These are phyloP conservation scores for Themeda triandra DNA, from an alignment of 176 grass and related monocot genomes.

Conservation along the genomic window DNA sequence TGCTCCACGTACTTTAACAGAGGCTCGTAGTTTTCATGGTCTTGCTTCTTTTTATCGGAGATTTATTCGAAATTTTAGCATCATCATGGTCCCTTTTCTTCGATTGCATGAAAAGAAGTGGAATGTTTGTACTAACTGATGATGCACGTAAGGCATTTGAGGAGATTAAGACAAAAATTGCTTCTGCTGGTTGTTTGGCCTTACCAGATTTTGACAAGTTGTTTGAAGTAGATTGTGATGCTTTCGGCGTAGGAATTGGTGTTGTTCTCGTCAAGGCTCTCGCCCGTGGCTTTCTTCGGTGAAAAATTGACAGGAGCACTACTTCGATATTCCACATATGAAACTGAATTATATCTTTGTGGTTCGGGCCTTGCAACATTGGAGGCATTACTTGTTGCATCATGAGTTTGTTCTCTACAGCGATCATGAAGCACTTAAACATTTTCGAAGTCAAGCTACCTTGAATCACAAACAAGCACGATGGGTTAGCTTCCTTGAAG, in stretches of 20 bases:
- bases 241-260: background rate
- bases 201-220: background rate
- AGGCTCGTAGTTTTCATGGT: no score
- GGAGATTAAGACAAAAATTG: background rate
- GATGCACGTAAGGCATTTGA: background rate
- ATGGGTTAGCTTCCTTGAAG: background rate
- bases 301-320: background rate
- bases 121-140: background rate
- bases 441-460: background rate
- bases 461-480: background rate
- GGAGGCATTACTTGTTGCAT: no score
- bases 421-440: background rate
- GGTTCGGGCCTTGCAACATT: background rate
- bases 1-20: slow-evolving; percentile 1
- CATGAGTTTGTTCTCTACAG: no score
- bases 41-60: slow-evolving; percentile 17
- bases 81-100: background rate
- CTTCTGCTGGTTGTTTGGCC: background rate
- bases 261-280: background rate
- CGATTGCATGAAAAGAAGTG: background rate
- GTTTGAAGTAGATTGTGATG: background rate
- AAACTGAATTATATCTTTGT: background rate
- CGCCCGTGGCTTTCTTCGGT: background rate
- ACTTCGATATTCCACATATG: background rate
- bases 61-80: slow-evolving; percentile 19